Evolutionary conservation across 768 basidiomycete genomes (phyloP), one percentile per base, ranked within the genome.

Genomic region (Rhodocollybia butyracea): DNA sequence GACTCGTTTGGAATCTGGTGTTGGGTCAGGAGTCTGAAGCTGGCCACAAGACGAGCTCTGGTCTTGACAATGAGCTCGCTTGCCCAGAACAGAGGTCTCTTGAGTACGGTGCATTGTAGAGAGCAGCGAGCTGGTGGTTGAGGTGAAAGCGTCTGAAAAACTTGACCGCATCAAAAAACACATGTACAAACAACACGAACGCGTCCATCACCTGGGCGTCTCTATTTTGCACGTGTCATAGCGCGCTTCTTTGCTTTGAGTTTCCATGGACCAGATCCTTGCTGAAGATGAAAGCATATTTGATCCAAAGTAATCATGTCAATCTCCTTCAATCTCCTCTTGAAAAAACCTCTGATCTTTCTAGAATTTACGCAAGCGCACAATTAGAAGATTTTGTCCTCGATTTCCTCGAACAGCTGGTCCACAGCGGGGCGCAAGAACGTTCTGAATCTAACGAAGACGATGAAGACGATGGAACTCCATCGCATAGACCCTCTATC

Each of bases 1-100:
- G 41, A 78, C 70, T 52, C 88, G 86, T 71, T 90, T 90, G 32
- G 80, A 73, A 61, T 78, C 81, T 19, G 88, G 87, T 7, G 82
- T 84, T 29, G 75, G 70, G 58, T 87, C 83, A 5, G 87, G 86
- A 0, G 86, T 85, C 59, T 74, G 78, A 29, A 80, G 75, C 66
- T 68, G 61, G 57, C 71, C 60, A 54, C 58, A 58, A 26, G 64
- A 60, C 26, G 71, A 63, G 7, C 66, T 59, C 19, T 50, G 36
- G 5, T 72, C 73, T 34, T 68, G 61, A 47, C 72, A 73, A 54
- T 79, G 78, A 40, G 73, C 60, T 54, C 80, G 74, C 64, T 82
- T 82, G 39, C 80, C 80, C 26, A 82, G 74, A 46, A 82, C 77
- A 24, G 79, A 76, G 67, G 70, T 74, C 57, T 60, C 61, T 55